Evolutionary conservation across 805 yeast genomes (phyloP), one percentile per base, ranked within the genome.

Genomic region (Danielozyma ontarioensis): DNA sequence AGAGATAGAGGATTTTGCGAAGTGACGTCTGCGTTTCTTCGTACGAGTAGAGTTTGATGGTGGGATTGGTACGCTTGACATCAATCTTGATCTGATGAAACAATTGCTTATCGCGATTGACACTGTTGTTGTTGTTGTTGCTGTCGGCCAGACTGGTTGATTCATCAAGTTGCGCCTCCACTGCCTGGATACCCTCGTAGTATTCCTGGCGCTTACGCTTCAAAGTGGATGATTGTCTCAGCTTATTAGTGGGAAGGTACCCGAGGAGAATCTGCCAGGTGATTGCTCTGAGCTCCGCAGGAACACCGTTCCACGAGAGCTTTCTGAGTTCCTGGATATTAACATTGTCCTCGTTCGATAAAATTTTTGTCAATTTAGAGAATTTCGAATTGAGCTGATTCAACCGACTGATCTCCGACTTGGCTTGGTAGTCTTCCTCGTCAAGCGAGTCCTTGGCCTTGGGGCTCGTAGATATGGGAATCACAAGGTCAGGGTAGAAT

Each of bases 41-140:
- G 45, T 55, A 75, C 12, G 81, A 69, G 50, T 90, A 90, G 24
- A 90, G 68, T 39, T 75, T 76, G 32, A 88, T 74, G 30, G 79
- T 77, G 4, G 97, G 97, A 48, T 87, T 87, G 0, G 98, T 90
- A 53, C 98, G 72, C 30, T 95, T 95, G 15, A 93, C 85, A 57
- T 90, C 98, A 41, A 93, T 93, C 38, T 81, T 82, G 42, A 90
- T 89, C 63, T 90, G 98, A 64, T 93, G 97, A 84, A 95, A 90
- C 36, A 95, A 78, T 27, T 79, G 77, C 44, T 76, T 81, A 47
- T 86, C 94, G 15, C 46, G 31, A 31, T 38, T 53, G 25, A 40
- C 41, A 21, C 77, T 70, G 28, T 75, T 76, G 34, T 41, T 50
- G 13, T 39, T 30, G 31, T 44, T 48, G 32, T 32, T 40, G 13